A percentile compares a stretch with the other conserved stretches of the same genome.
Conservation (phyloP, 495 filamentous ascomycete species). For the Tuber aestivum region DNA sequence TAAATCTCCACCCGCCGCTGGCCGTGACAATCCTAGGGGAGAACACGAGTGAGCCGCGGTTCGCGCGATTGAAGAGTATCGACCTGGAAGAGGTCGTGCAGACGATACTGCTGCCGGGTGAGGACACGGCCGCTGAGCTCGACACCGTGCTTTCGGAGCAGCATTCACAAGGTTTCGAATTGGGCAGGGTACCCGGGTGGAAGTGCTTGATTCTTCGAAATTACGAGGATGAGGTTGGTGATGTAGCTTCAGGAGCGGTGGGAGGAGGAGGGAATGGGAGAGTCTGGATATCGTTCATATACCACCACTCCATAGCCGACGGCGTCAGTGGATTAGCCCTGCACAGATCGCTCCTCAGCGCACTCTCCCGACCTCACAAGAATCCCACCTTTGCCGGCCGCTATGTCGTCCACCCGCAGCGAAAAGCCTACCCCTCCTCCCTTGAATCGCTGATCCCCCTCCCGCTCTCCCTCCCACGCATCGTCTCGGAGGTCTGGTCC, state of each 20-base stretch:
- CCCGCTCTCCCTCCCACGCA: slow-evolving; percentile 3
- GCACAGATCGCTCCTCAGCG: slow-evolving; percentile 43
- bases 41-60: slow-evolving; percentile 46
- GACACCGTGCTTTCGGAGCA: slow-evolving; percentile 44
- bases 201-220: slow-evolving; percentile 43
- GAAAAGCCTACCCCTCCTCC: slow-evolving; percentile 10
- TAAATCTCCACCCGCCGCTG: slow-evolving; percentile 46
- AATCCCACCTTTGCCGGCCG: slow-evolving; percentile 27
- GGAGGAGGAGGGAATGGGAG: slow-evolving; percentile 7
- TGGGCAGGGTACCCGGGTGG: slow-evolving; percentile 45
- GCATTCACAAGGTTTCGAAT: slow-evolving; percentile 44
- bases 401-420: slow-evolving; percentile 13
- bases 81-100: slow-evolving; percentile 44
- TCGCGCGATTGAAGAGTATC: slow-evolving; percentile 47
- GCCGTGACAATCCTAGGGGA: slow-evolving; percentile 48
- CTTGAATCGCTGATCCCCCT: slow-evolving; percentile 12
- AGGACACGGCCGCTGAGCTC: slow-evolving; percentile 37
- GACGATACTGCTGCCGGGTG: slow-evolving; percentile 40
- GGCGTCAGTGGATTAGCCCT: slow-evolving; percentile 27
- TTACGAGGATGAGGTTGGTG: slow-evolving; percentile 16
- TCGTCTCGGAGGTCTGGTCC: slow-evolving; percentile 16
- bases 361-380: slow-evolving; percentile 44
- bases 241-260: slow-evolving; percentile 6
- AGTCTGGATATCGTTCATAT: slow-evolving; percentile 25
- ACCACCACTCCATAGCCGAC: slow-evolving; percentile 28